These are phyloP conservation scores for Gossypium anomalum DNA, from an alignment of 345 rosid genomes.

Conservation along the genomic window DNA sequence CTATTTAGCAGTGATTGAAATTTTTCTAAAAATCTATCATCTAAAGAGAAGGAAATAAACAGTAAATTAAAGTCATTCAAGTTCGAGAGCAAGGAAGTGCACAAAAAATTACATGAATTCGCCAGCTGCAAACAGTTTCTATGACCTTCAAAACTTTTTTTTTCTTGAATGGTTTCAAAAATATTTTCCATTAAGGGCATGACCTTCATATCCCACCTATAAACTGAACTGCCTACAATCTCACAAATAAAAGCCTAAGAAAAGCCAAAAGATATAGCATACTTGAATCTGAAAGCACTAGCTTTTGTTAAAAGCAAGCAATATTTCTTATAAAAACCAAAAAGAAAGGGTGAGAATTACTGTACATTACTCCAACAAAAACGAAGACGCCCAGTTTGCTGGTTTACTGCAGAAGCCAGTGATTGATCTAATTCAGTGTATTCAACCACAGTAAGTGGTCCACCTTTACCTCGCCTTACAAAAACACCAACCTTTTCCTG, in stretches of 20 bases:
- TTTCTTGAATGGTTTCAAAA: not conserved
- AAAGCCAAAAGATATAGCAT: not conserved
- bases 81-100: not conserved
- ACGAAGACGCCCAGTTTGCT: constrained; percentile 89
- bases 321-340: not conserved
- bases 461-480: constrained; percentile 98
- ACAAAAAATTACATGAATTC: not conserved
- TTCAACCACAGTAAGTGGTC: constrained; percentile 93
- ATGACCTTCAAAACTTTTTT: not conserved
- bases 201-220: not conserved
- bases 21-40: not conserved
- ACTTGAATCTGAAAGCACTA: not conserved
- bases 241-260: not conserved
- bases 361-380: constrained; percentile 98
- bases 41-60: not conserved
- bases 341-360: constrained; percentile 4
- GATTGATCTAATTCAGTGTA: constrained; percentile 87
- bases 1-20: not conserved
- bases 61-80: not conserved
- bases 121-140: not conserved
- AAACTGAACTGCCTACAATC: not conserved
- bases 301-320: constrained; percentile 9
- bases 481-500: constrained; percentile 97
- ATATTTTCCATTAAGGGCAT: not conserved
- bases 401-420: constrained; percentile 86